Evolutionary conservation across 805 yeast species (phyloP), one percentile per base, ranked within the genome.

Genomic region (Hanseniaspora guilliermondii): DNA sequence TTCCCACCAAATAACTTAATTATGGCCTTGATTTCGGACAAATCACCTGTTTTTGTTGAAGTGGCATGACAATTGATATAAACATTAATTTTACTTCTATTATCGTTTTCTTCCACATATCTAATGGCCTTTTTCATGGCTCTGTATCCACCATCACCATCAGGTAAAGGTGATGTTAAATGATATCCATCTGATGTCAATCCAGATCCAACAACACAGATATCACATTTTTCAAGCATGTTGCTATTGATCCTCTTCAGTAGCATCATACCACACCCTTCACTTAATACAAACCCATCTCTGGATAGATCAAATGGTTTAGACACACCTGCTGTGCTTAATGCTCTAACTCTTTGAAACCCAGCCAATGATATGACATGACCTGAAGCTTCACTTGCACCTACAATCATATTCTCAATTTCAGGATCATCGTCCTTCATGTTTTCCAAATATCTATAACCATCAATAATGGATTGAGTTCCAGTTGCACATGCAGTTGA

Each of bases 401-500:
- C 98, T 8, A 95, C 93, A 9, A 93, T 74, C 80, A 89, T 85
- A 4, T 83, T 86, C 60, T 88, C 83, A 11, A 91, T 87, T 69
- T 85, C 83, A 4, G 86, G 94, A 57, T 75, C 70, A 56, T 32
- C 47, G 19, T 19, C 47, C 12, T 19, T 22, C 39, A 44, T 44
- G 25, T 49, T 24, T 14, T 40, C 11, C 44, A 93, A 86, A 61
- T 89, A 82, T 61, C 89, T 78, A 60, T 74, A 77, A 0, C 96
- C 97, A 64, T 93, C 99, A 3, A 97, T 97, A 47, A 93, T 82
- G 0, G 96, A 77, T 63, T 93, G 94, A 30, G 84, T 77, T 0
- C 99, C 99, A 0, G 98, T 88, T 4, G 99, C 95, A 71, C 99
- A 93, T 0, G 98, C 98, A 0, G 97, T 88, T 1, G 95, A 78